Conservation (phyloP, 2,329 filamentous ascomycete species). For the Aspergillus piperis region DNA sequence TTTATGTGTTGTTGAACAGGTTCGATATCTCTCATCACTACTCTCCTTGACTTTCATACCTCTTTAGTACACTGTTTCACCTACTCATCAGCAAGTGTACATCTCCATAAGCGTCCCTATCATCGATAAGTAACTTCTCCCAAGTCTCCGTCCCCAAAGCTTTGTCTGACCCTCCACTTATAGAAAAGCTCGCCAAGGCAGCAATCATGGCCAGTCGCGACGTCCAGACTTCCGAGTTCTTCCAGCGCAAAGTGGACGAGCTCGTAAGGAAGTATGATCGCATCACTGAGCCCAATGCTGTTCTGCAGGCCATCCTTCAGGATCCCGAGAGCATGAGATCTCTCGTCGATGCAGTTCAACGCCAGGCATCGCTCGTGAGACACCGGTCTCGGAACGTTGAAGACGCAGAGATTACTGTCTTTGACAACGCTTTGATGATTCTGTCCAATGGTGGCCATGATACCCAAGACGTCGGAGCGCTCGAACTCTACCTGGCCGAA, state of each 20-base stretch:
- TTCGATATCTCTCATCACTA: too few species aligned
- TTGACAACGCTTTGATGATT: constrained; percentile 41
- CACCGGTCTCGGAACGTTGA: constrained; percentile 38
- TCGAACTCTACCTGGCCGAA: constrained; percentile 43
- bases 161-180: neutral
- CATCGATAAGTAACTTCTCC: neutral
- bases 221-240: neutral
- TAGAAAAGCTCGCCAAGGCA: neutral
- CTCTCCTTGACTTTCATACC: too few species aligned
- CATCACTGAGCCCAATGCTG: constrained; percentile 28
- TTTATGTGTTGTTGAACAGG: neutral
- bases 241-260: constrained; percentile 19
- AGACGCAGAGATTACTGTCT: constrained; percentile 43
- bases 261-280: constrained; percentile 32
- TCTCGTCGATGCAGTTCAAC: constrained; percentile 37
- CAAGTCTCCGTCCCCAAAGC: too few species aligned
- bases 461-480: constrained; percentile 31
- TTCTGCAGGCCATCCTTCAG: constrained; percentile 34
- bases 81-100: neutral
- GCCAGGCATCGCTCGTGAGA: constrained; percentile 38
- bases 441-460: constrained; percentile 37
- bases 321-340: constrained; percentile 23
- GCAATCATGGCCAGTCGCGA: constrained; percentile 4
- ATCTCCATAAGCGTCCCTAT: neutral
- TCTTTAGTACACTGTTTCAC: neutral